Base-by-base conservation (phyloP, 106 monocot genomes). In the Xerophyta viscosa region DNA sequence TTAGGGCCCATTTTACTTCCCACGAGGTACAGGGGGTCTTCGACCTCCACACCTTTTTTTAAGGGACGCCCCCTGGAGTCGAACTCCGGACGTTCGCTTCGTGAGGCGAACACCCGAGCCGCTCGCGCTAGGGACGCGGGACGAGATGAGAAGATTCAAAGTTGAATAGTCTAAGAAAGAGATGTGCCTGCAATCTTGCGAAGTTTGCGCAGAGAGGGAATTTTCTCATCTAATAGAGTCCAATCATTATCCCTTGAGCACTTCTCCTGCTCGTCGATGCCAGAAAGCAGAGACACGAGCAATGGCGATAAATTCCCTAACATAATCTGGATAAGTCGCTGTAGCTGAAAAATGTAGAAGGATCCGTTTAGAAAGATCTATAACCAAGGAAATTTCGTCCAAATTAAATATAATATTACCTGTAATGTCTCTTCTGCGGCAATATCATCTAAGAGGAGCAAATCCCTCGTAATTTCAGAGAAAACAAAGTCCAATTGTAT, bases 391-490 rank as follows among this genome's bases (percentile, higher is more conserved):
- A n/a, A n/a, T n/a, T n/a, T n/a, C n/a, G n/a, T n/a, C n/a, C n/a
- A n/a, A n/a, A n/a, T n/a, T n/a, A n/a, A n/a, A 30, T 24, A 31
- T 20, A 24, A 46, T 45, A n/a, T n/a, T 30, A 94, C 94, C 94
- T 94, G 94, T 57, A 96, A 66, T 5, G 96, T 85, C 58, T 96
- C 96, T 29, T 89, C 96, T 43, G 89, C 96, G 63, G 85, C 96
- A 56, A 89, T 85, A 51, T 96, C 89, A 72, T 96, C 96, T 68
- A 96, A 54, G 46, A 85, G 72, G 30, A 96, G 85, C 68, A 96
- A 68, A 52, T 89, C 89, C 58, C 54, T 73, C 30, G 79, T 79
- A 24, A 96, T 65, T 67, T 70, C 78, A 63, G 78, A 85, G 54
- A 89, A 89, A 29, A 81, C 66, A 59, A 52, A 58, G 61, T 85